Evolutionary conservation across 768 basidiomycete species (phyloP), one percentile per base, ranked within the genome.

Genomic region (Cantharellus cinnabarinus): DNA sequence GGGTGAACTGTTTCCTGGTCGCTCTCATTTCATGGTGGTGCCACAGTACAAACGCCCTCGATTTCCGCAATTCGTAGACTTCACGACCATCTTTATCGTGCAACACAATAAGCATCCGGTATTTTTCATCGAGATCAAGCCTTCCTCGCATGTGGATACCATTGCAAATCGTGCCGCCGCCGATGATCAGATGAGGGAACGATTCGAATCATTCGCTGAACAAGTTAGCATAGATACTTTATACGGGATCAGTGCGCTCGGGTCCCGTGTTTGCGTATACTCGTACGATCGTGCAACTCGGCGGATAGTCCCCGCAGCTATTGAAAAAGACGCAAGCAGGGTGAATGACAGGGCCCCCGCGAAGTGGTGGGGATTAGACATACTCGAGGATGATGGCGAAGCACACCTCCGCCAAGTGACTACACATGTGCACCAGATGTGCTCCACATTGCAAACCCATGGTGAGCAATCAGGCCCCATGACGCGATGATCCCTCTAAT

Each of bases 211-310:
- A 7, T 10, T 59, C 29, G n/a, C 58, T 5, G 64, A 62, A 5
- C 63, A 55, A 15, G 68, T 64, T 58, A 66, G 68, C 2, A 50
- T 70, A 7, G 60, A 64, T 0, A 66, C 62, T 2, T 58, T 70
- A 29, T 64, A 68, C 62, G 71, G 64, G 2, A 59, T 71, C 50
- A 70, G 70, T 42, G 71, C 68, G 0, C 66, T 70, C 37, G 71
- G 70, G 5, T 70, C 69, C 3, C 62, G 62, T 5, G 57, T 71
- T 34, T 67, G 68, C 37, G 71, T 72, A 57, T 71, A 71, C 59
- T n/a, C 44, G 2, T 42, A 55, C 39, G 57, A 62, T 2, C 20
- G 20, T 29, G 20, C 20, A 29, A 29, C 20, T 29, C 20, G 20
- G 20, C 20, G 20, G 20, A 29, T 29, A 29, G 20, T 29, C 20